Base-by-base conservation (phyloP, 345 rosid genomes). In the Sisymbrium altissimum region DNA sequence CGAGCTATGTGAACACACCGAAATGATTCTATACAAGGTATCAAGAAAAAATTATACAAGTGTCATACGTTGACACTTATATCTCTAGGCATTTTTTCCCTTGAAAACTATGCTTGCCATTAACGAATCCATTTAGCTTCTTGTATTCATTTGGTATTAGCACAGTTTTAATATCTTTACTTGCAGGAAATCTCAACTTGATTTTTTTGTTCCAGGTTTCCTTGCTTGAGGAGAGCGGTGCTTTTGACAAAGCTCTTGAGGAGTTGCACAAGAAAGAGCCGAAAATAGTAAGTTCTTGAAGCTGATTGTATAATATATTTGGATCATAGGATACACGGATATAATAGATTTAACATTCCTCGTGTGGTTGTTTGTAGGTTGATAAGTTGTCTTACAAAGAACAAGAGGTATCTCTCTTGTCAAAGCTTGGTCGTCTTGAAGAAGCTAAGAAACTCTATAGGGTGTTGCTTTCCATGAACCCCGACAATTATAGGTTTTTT, bases 21-120 rank as follows among this genome's bases (percentile, higher is more conserved):
- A 96, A 85, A 92, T 96, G 99, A 94, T 92, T 75, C 77, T 92
- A 46, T 96, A 96, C 75, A 96, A 96, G 99, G 99, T 96, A 84
- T 70, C 13, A 39, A 3, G 50, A 52, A 21, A 56, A 41, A 52
- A 30, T 9, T 60, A 13, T 67, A 43, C 30, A 53, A 66, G n/a
- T 61, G 7, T 67, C 46, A 32, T 65, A 65, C 57, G 9, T 57
- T 65, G 11, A 61, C 40, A 29, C n/a, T 40, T 63, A 41, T 63
- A 36, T 63, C 33, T 64, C 25, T 39, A 32, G 23, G 1, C 2
- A 3, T 66, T 54, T 50, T 15, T 41, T 2, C 60, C 18, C 45
- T 38, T 7, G 12, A 32, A 64, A 66, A 21, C 11, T 45, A 32
- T 49, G 18, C 48, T 49, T 23, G 64, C 19, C 11, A 9, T 38